Conservation (phyloP, 495 filamentous ascomycete genomes). For the Aspergillus indologenus region DNA sequence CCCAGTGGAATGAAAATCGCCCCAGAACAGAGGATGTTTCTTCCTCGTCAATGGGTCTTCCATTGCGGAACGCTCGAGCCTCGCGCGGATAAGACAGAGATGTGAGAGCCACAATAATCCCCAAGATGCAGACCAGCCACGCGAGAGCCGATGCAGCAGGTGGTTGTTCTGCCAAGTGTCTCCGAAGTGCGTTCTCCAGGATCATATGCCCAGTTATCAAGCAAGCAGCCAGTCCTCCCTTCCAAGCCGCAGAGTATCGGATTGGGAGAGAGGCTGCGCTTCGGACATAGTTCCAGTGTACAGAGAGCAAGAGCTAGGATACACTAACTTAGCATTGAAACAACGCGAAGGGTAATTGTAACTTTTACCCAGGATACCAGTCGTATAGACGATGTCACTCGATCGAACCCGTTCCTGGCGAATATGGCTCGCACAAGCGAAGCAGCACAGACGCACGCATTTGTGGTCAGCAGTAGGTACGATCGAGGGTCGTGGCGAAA, state of each 20-base stretch:
- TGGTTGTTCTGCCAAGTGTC: not conserved
- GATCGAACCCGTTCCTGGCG: not conserved
- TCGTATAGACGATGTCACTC: not conserved
- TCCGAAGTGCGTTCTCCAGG: not conserved
- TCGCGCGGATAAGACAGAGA: constrained; percentile 39
- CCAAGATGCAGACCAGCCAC: constrained; percentile 18
- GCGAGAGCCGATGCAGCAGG: not conserved
- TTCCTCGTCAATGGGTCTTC: constrained; percentile 53
- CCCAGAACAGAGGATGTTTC: constrained; percentile 53
- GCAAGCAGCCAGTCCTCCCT: not conserved
- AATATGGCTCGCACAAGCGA: not conserved
- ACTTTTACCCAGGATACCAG: not conserved
- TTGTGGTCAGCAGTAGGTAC: not conserved
- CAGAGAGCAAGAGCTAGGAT: not conserved
- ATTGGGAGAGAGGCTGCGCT: not conserved
- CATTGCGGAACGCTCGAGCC: constrained; percentile 53
- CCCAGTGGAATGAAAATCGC: constrained; percentile 59
- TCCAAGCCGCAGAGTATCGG: not conserved
- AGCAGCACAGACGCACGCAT: not conserved
- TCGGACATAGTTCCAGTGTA: not conserved
- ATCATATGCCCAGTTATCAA: not conserved
- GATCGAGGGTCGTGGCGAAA: not conserved
- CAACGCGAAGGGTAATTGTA: not conserved
- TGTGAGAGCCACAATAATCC: not conserved
- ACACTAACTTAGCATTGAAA: not conserved